Conservation (phyloP, 257 asterid genomes). For the Parsonsia alboflavescens region DNA sequence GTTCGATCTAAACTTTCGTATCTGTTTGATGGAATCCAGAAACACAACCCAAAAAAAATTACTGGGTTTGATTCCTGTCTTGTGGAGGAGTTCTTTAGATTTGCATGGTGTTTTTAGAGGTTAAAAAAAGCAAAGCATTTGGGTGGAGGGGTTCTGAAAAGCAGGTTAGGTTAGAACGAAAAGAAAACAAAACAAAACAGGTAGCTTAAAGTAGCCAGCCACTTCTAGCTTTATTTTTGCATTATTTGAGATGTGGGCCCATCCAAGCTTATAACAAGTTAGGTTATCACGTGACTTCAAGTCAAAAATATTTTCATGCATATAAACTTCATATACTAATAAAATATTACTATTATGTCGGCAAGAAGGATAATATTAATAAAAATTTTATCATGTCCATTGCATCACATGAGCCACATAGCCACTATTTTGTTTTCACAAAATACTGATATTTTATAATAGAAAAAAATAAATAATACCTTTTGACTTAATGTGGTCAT, state of each 20-base stretch:
- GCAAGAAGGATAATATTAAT: neutral
- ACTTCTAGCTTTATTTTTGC: neutral
- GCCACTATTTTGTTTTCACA: no score
- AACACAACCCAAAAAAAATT: neutral
- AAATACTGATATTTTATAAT: no score
- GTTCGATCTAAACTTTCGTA: neutral
- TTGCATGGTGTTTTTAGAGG: neutral
- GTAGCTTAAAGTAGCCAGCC: neutral
- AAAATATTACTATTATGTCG: neutral
- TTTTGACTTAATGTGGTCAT: no score
- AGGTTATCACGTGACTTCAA: neutral
- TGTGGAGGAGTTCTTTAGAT: neutral
- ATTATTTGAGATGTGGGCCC: neutral
- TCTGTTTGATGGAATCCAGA: neutral
- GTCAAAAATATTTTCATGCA: neutral
- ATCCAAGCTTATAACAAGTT: neutral
- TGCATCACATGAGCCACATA: no score
- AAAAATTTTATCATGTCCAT: no score
- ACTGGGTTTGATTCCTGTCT: neutral
- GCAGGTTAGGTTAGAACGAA: neutral
- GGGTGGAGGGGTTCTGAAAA: neutral
- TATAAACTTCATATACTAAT: no score
- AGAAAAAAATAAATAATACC: no score
- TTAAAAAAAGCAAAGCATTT: no score
- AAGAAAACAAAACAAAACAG: neutral